phyloP scores from a whole-genome alignment of 148 eudicot species.

The Rhododendron ovatum region DNA sequence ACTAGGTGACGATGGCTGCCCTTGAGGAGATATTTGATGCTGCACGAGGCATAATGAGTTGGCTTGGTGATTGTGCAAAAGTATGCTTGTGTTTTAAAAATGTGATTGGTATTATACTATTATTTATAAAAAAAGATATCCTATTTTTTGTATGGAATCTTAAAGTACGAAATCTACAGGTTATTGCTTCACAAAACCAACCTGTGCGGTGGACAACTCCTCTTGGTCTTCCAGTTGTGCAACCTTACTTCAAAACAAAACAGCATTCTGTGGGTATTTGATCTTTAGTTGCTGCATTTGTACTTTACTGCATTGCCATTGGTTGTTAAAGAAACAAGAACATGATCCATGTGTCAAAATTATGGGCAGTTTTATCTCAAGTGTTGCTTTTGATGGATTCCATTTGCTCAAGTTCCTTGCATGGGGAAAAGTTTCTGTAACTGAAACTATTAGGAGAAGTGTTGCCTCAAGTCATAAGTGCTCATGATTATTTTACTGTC shows the following conservation, averaged over 20 bases:
- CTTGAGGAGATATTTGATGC: conserved; percentile 87
- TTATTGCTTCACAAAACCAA: conserved; percentile 82
- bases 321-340: neutral
- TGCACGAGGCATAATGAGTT: conserved; percentile 82
- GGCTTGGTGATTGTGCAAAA: conserved; percentile 98
- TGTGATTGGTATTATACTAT: neutral
- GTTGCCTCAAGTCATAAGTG: neutral
- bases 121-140: neutral
- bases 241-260: conserved; percentile 77
- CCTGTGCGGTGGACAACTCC: conserved; percentile 96
- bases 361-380: neutral
- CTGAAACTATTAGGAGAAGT: neutral
- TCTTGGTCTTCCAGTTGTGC: conserved; percentile 88
- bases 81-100: conserved; percentile 23
- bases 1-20: conserved; percentile 82
- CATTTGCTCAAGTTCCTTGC: neutral
- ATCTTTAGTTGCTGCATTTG: neutral
- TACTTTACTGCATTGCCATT: neutral
- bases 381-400: neutral
- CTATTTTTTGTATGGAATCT: neutral
- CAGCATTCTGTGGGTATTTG: conserved; percentile 56
- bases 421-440: neutral
- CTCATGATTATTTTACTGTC: neutral
- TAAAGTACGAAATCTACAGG: conserved; percentile 30
- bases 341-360: neutral